Conservation (phyloP, 192 early-diverging fungal species). For the Mortierella antarctica region DNA sequence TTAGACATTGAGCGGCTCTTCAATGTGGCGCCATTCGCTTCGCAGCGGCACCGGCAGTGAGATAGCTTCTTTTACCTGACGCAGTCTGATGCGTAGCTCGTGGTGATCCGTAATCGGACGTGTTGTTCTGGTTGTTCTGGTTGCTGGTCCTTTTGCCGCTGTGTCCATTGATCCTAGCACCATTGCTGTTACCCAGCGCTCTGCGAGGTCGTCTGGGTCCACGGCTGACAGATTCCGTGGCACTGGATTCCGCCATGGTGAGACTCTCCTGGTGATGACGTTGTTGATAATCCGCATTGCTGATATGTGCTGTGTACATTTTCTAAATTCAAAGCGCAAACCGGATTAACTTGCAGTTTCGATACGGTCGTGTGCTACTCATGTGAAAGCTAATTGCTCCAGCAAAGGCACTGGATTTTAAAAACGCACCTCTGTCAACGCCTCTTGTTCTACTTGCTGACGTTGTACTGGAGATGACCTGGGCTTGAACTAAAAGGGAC, state of each 20-base stretch:
- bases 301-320: constrained; percentile 7
- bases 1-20: neutral
- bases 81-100: constrained; percentile 19
- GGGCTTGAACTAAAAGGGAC: constrained; percentile 35
- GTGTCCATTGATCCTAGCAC: neutral
- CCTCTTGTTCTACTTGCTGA: constrained; percentile 17
- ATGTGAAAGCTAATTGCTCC: neutral
- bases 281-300: constrained; percentile 1
- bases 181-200: constrained; percentile 6
- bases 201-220: constrained; percentile 28
- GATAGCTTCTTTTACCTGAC: constrained; percentile 7
- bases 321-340: constrained; percentile 8
- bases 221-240: constrained; percentile 33
- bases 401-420: neutral
- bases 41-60: no score
- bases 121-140: constrained; percentile 34
- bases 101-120: constrained; percentile 44
- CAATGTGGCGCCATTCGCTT: neutral
- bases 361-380: no score
- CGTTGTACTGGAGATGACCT: neutral
- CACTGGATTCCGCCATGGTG: constrained; percentile 35
- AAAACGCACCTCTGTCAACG: neutral
- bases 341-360: no score
- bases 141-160: constrained; percentile 13
- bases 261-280: constrained; percentile 13